These are phyloP conservation scores for Coemansia sp. DNA, from an alignment of 192 early-diverging fungal genomes.

Conservation along the genomic window DNA sequence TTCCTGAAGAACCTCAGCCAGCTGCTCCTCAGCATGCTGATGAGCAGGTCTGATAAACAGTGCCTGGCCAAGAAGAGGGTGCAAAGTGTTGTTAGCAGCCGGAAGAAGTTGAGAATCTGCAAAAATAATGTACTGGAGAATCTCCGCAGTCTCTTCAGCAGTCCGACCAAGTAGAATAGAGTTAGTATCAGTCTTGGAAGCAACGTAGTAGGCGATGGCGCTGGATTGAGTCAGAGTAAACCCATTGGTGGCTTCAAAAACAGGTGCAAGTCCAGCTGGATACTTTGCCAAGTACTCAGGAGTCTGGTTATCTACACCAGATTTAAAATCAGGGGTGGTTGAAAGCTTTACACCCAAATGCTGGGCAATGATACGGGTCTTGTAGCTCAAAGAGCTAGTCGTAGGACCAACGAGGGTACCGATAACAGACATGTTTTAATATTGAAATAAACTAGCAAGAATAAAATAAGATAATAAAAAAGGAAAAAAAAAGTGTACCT, in stretches of 20 bases:
- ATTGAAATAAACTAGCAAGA: neutral
- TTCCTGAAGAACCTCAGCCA: conserved; percentile 58
- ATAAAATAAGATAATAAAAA: neutral
- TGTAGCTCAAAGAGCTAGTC: neutral
- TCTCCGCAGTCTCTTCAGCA: conserved; percentile 57
- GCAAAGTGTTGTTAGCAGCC: conserved; percentile 33
- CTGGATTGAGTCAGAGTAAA: conserved; percentile 65
- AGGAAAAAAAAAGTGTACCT: neutral
- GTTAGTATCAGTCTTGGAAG: conserved; percentile 10
- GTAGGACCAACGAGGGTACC: neutral
- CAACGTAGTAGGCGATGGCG: conserved; percentile 67
- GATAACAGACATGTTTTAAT: neutral
- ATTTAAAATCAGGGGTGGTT: conserved; percentile 25
- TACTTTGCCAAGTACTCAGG: conserved; percentile 77
- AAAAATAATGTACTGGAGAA: conserved; percentile 63
- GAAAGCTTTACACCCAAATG: conserved; percentile 72
- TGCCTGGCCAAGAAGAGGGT: conserved; percentile 44
- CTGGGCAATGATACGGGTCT: conserved; percentile 63
- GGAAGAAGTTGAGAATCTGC: conserved; percentile 53
- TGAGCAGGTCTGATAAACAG: conserved; percentile 58
- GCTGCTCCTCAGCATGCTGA: conserved; percentile 67
- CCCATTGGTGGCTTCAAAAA: conserved; percentile 53
- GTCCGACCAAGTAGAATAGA: conserved; percentile 51
- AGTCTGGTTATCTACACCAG: conserved; percentile 49
- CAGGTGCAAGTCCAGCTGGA: conserved; percentile 78